Percentiles rank a stretch among this genome's conserved stretches.
These are phyloP conservation scores for Coemansia erecta DNA, from an alignment of 192 early-diverging fungal species.

Conservation along the genomic window DNA sequence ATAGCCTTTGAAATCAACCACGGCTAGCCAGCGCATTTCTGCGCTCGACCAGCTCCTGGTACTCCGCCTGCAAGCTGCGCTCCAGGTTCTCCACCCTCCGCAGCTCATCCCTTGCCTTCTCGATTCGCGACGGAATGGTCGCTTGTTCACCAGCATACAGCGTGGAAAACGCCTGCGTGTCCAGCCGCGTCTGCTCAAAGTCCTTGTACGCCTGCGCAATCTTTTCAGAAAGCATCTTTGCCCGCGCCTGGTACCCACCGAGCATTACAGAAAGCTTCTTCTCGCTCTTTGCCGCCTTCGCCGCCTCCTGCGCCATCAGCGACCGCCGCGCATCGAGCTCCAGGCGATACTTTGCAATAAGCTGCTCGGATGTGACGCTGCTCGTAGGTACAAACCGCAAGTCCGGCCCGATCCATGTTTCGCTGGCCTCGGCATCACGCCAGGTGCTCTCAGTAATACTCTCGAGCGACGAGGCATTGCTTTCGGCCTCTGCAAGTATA, in stretches of 20 bases:
- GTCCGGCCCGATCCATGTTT: constrained; percentile 27
- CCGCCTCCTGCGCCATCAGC: constrained; percentile 71
- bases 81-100: constrained; percentile 48
- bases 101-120: constrained; percentile 51
- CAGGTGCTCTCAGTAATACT: constrained; percentile 26
- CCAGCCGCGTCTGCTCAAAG: constrained; percentile 57
- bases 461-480: constrained; percentile 1
- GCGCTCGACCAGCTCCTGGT: constrained; percentile 58
- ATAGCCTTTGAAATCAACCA: background rate
- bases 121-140: constrained; percentile 58
- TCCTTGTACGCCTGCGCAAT: constrained; percentile 59
- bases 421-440: constrained; percentile 18
- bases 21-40: constrained; percentile 14
- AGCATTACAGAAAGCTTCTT: constrained; percentile 73
- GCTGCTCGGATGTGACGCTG: constrained; percentile 8
- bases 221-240: constrained; percentile 62
- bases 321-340: constrained; percentile 53
- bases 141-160: constrained; percentile 60
- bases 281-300: constrained; percentile 80
- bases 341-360: constrained; percentile 28
- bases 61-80: constrained; percentile 66
- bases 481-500: constrained; percentile 47
- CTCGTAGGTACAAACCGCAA: constrained; percentile 3
- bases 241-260: constrained; percentile 81
- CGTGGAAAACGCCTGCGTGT: constrained; percentile 60